phyloP scores from a whole-genome alignment of 2,329 filamentous ascomycete genomes.

The Aspergillus costaricaensis region DNA sequence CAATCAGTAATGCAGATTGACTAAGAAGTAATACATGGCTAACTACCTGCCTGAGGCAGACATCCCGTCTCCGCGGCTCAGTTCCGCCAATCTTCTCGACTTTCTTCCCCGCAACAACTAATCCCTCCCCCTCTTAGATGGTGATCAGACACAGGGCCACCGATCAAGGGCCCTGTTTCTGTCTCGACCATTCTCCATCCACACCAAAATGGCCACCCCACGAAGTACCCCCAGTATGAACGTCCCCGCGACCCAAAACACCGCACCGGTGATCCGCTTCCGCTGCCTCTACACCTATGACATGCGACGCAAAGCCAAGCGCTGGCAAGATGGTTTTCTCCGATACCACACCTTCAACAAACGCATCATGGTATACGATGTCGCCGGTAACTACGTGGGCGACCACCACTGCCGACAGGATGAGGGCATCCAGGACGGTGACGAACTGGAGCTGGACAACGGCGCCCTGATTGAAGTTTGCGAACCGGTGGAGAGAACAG shows the following conservation, averaged over 20 bases:
- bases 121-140: conserved; percentile 10
- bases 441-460: conserved; percentile 78
- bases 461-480: conserved; percentile 77
- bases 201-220: conserved; percentile 3
- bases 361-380: conserved; percentile 86
- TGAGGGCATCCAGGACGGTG: conserved; percentile 72
- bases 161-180: conserved; percentile 14
- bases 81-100: neutral
- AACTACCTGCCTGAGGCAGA: too few species aligned
- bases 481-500: conserved; percentile 69
- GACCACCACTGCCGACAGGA: conserved; percentile 78
- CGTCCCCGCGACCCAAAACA: conserved; percentile 58
- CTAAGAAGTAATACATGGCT: too few species aligned
- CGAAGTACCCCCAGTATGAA: conserved; percentile 37
- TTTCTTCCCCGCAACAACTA: neutral
- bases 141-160: conserved; percentile 11
- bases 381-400: conserved; percentile 75
- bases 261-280: conserved; percentile 77
- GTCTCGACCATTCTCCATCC: conserved; percentile 17
- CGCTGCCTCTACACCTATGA: conserved; percentile 87
- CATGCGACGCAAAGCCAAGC: conserved; percentile 80
- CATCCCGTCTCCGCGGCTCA: neutral
- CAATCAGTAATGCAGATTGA: too few species aligned
- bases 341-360: conserved; percentile 91
- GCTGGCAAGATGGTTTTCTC: conserved; percentile 90